Evolutionary conservation across 164 flowering plant genomes (phyloP), one percentile per base, ranked within the genome.

Genomic region (Tetrastigma voinierianum): DNA sequence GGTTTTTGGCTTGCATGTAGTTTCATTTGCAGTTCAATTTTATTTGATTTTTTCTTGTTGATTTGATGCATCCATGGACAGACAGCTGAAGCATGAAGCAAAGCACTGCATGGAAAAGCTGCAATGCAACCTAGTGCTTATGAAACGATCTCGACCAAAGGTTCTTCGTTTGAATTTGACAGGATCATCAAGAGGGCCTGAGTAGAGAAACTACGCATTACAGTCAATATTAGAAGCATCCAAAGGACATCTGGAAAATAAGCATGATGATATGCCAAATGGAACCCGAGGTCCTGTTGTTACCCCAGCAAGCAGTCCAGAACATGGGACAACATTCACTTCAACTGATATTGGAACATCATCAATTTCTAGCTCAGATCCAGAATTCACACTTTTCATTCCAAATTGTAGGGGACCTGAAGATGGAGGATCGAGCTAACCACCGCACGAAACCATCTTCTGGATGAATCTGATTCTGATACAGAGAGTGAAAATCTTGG

Each of bases 251-350:
- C 23, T 68, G 3, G 67, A 70, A 59, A 66, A 72, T 8, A 67
- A 70, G 54, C 57, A 55, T 67, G 82, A 76, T 20, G 44, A 73
- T 7, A 32, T 32, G 24, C 20, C 69, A 52, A 70, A 76, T 57
- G 51, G 70, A 19, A 77, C 81, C 49, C 80, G 73, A 49, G 97
- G 83, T 32, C 97, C 94, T 54, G 82, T 71, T 65, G 97, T 87
- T 59, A 93, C 96, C 70, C 98, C 98, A 20, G 81, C 76, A 15
- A 85, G 96, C 74, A 93, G 96, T 76, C 97, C 96, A 23, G 98
- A 88, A 15, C 82, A 80, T 10, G 90, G 77, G 61, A 81, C 91
- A 9, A 77, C 87, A 48, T 75, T 86, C 54, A 83, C 91, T 55
- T 61, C 79, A 56, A 91, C 97, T 44, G 90, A 87, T 72, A 78